Evolutionary conservation across 768 basidiomycete species (phyloP).

Genomic region (Psilocybe cubensis): DNA sequence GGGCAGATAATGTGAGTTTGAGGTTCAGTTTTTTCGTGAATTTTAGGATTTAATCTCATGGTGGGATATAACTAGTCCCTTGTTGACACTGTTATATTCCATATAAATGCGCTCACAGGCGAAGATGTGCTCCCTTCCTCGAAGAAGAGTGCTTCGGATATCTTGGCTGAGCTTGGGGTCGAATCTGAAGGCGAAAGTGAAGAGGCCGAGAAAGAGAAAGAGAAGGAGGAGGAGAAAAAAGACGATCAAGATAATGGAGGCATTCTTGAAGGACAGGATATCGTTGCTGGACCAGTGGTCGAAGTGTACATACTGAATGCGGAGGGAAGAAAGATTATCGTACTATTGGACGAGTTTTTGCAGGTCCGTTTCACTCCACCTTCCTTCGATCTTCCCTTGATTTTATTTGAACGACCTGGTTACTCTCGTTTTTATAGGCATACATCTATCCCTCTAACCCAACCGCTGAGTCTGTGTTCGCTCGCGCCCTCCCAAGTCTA

Average conservation of each 20-base stretch:
- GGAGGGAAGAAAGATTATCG: constrained; percentile 49
- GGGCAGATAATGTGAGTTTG: constrained; percentile 60
- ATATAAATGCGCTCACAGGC: constrained; percentile 81
- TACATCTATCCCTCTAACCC: constrained; percentile 70
- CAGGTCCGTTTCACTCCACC: constrained; percentile 52
- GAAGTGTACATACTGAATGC: constrained; percentile 59
- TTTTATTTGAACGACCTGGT: background rate
- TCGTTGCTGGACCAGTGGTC: constrained; percentile 59
- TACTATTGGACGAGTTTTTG: constrained; percentile 76
- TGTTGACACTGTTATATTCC: constrained; percentile 76
- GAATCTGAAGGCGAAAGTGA: no score
- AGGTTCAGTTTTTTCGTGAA: constrained; percentile 1
- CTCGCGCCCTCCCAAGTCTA: constrained; percentile 44
- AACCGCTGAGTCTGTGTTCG: constrained; percentile 47
- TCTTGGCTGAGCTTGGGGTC: no score
- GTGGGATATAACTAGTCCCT: constrained; percentile 44
- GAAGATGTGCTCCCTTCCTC: constrained; percentile 46
- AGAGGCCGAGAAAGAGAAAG: constrained; percentile 43
- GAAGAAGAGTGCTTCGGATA: no score
- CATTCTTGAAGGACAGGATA: constrained; percentile 60
- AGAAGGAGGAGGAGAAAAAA: constrained; percentile 29
- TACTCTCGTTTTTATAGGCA: constrained; percentile 39
- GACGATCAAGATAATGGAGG: constrained; percentile 30
- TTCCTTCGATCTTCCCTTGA: background rate
- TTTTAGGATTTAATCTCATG: constrained; percentile 1